Percentiles rank a stretch among this genome's conserved stretches.
These are phyloP conservation scores for Choiromyces venosus DNA, from an alignment of 495 filamentous ascomycete genomes.

Conservation along the genomic window DNA sequence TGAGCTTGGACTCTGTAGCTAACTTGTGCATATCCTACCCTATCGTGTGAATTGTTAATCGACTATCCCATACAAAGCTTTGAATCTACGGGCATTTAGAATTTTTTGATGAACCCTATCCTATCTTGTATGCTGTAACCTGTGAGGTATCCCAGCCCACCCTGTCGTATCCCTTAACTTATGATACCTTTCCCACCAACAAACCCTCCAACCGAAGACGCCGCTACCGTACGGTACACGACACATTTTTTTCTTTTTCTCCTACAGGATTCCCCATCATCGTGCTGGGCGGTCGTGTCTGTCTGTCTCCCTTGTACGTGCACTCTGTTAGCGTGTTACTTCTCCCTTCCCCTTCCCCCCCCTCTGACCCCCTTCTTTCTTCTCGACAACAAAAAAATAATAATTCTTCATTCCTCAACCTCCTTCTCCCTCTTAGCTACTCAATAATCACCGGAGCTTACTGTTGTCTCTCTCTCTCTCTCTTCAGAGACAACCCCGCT, in stretches of 20 bases:
- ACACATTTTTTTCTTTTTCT: slow-evolving; percentile 4
- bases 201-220: slow-evolving; percentile 6
- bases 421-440: neutral
- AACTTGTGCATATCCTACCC: neutral
- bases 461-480: neutral
- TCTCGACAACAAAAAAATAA: slow-evolving; percentile 7
- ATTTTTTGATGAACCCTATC: neutral
- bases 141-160: neutral
- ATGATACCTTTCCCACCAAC: neutral
- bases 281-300: neutral
- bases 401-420: slow-evolving; percentile 5
- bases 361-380: slow-evolving; percentile 2
- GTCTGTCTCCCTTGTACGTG: neutral
- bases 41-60: neutral
- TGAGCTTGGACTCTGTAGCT: neutral
- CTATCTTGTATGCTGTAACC: neutral
- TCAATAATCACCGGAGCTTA: slow-evolving; percentile 9
- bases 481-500: slow-evolving; percentile 26
- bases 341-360: slow-evolving; percentile 6
- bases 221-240: neutral
- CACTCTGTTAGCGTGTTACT: neutral
- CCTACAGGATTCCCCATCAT: slow-evolving; percentile 10
- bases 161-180: neutral
- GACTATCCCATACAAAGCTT: neutral
- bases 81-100: neutral